Percentiles rank a stretch among this genome's conserved stretches.
Conservation (phyloP, 768 basidiomycete species). For the Peribolospora kevripleyi region DNA sequence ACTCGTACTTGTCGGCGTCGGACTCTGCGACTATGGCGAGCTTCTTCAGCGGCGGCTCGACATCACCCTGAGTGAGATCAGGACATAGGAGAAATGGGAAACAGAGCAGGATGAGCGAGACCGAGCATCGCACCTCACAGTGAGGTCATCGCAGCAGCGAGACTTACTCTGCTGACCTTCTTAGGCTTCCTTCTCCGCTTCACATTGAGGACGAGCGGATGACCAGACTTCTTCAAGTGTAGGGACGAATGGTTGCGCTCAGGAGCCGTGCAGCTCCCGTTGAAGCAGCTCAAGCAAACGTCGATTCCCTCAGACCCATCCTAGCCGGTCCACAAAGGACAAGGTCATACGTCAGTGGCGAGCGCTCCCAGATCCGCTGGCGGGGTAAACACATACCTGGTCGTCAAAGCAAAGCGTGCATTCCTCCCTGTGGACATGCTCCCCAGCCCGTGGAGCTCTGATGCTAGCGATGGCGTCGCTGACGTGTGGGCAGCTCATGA, state of each 20-base stretch:
- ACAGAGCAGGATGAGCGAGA: background rate
- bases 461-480: too few species aligned
- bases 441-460: too few species aligned
- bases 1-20: conserved; percentile 60
- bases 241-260: conserved; percentile 38
- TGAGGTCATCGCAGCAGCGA: background rate
- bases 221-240: conserved; percentile 45
- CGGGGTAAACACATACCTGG: conserved; percentile 32
- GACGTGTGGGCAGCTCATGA: too few species aligned
- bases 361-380: background rate
- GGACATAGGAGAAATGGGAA: background rate
- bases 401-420: conserved; percentile 94
- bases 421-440: conserved; percentile 67
- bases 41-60: conserved; percentile 66
- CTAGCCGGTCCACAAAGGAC: conserved; percentile 20
- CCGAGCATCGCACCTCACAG: background rate
- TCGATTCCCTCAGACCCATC: conserved; percentile 54
- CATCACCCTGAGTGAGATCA: conserved; percentile 31
- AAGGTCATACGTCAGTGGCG: background rate
- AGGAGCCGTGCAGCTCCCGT: conserved; percentile 48
- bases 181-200: conserved; percentile 39
- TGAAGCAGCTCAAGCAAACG: conserved; percentile 81
- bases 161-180: background rate
- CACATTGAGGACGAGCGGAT: conserved; percentile 55
- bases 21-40: conserved; percentile 59